phyloP scores from a whole-genome alignment of 2,329 filamentous ascomycete species.

The Fusarium protoensiforme region DNA sequence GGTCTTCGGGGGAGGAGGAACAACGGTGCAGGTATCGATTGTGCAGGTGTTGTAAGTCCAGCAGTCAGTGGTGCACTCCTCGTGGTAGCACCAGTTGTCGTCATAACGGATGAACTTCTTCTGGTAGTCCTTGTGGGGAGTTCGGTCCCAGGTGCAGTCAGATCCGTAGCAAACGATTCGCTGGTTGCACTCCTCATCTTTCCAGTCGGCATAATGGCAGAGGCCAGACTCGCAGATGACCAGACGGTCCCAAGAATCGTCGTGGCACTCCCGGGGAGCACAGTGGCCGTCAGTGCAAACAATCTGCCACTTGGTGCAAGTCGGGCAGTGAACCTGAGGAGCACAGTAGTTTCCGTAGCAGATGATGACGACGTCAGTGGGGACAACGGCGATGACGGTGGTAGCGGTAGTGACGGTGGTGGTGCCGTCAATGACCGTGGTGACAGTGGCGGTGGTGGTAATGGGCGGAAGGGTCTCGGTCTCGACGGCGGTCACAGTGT shows the following conservation, averaged over 20 bases:
- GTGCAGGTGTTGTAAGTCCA: constrained; percentile 40
- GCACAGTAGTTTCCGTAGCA: constrained; percentile 46
- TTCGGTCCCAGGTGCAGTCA: constrained; percentile 43
- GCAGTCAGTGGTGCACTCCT: constrained; percentile 47
- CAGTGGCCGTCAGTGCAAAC: constrained; percentile 51
- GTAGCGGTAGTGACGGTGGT: constrained; percentile 39
- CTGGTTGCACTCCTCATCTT: constrained; percentile 44
- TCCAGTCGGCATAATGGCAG: constrained; percentile 46
- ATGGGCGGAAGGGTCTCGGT: constrained; percentile 42
- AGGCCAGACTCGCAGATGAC: constrained; percentile 47
- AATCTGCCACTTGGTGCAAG: constrained; percentile 41
- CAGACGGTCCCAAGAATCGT: constrained; percentile 44
- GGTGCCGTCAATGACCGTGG: constrained; percentile 40
- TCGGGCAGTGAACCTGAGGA: constrained; percentile 43
- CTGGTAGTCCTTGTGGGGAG: constrained; percentile 42
- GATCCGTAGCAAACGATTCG: constrained; percentile 50
- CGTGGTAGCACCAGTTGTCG: constrained; percentile 45
- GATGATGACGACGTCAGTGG: constrained; percentile 40
- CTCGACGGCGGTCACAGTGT: constrained; percentile 29
- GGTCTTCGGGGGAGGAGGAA: constrained; percentile 14
- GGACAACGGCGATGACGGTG: constrained; percentile 30
- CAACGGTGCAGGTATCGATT: constrained; percentile 39
- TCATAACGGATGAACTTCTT: constrained; percentile 49
- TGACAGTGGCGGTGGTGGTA: constrained; percentile 42
- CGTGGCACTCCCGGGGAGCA: constrained; percentile 40